Conservation (phyloP, 108 stramenopile species). For the Cylindrotheca fusiformis region DNA sequence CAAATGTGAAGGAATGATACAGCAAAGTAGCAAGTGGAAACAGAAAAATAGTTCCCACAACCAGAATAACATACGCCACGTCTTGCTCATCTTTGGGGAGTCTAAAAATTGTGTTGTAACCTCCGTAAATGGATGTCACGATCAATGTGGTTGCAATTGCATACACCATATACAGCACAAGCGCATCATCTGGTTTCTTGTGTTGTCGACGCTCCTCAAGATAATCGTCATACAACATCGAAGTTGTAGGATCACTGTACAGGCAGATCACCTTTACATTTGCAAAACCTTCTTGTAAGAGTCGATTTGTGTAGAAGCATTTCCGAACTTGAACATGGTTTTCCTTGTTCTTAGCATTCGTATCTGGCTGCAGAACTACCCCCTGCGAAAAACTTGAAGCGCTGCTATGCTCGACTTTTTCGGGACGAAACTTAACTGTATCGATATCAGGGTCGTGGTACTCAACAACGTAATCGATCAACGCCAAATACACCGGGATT, state of each 20-base stretch:
- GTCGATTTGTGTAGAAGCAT: slow-evolving; percentile 32
- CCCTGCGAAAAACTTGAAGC: neutral
- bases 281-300: slow-evolving; percentile 54
- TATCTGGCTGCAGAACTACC: neutral
- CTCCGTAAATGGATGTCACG: slow-evolving; percentile 14
- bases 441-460: neutral
- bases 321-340: slow-evolving; percentile 49
- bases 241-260: slow-evolving; percentile 40
- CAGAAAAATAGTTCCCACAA: slow-evolving; percentile 20
- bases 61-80: slow-evolving; percentile 32
- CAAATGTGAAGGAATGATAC: slow-evolving; percentile 3
- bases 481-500: slow-evolving; percentile 44
- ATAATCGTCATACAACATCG: slow-evolving; percentile 37
- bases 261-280: slow-evolving; percentile 51
- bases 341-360: no score
- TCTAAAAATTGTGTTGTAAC: slow-evolving; percentile 16
- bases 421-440: neutral
- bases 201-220: slow-evolving; percentile 21
- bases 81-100: slow-evolving; percentile 13
- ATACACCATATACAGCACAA: slow-evolving; percentile 8
- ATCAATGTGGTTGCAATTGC: slow-evolving; percentile 15
- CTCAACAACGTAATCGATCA: slow-evolving; percentile 49
- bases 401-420: neutral
- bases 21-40: slow-evolving; percentile 29
- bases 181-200: slow-evolving; percentile 17